Evolutionary conservation across 1,284 basidiomycete genomes (phyloP).

Genomic region (Pisolithus thermaeus): DNA sequence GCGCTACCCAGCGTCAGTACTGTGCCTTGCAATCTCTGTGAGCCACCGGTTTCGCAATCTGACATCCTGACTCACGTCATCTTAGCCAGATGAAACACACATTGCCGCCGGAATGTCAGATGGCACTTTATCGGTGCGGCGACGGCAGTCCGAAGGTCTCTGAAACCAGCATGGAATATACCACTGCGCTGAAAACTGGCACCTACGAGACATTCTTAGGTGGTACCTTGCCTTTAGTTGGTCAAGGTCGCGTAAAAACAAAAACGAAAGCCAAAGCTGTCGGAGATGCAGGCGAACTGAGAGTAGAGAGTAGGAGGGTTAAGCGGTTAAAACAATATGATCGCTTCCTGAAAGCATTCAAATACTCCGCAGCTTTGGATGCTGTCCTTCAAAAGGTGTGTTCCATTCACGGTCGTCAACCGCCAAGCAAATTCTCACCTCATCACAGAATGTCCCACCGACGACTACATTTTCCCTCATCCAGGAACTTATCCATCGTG

Average conservation of each 20-base stretch:
- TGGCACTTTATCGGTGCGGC: constrained; percentile 86
- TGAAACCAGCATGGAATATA: constrained; percentile 46
- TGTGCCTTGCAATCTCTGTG: constrained; percentile 88
- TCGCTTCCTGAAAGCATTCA: constrained; percentile 85
- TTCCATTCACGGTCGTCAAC: background rate
- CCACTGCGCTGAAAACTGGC: constrained; percentile 47
- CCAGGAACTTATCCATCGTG: constrained; percentile 89
- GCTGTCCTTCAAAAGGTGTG: constrained; percentile 79
- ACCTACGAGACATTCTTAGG: constrained; percentile 74
- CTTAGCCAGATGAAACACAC: constrained; percentile 91
- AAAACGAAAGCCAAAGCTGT: constrained; percentile 45
- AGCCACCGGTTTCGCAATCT: constrained; percentile 11
- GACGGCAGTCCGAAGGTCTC: constrained; percentile 74
- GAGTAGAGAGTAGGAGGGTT: constrained; percentile 68
- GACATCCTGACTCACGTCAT: constrained; percentile 10
- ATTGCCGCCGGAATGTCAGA: constrained; percentile 96
- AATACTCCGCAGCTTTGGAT: constrained; percentile 92
- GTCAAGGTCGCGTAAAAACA: constrained; percentile 51
- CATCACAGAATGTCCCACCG: constrained; percentile 67
- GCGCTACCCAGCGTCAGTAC: constrained; percentile 92
- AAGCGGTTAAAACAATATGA: constrained; percentile 87
- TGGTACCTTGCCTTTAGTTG: constrained; percentile 46
- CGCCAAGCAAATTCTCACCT: constrained; percentile 8
- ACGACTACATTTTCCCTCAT: constrained; percentile 88
- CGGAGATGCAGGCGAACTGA: constrained; percentile 64